Percentiles rank a stretch among this genome's conserved stretches.
Evolutionary conservation across 306 rosid genomes (phyloP).

Genomic region (Astragalus glycyphyllos): DNA sequence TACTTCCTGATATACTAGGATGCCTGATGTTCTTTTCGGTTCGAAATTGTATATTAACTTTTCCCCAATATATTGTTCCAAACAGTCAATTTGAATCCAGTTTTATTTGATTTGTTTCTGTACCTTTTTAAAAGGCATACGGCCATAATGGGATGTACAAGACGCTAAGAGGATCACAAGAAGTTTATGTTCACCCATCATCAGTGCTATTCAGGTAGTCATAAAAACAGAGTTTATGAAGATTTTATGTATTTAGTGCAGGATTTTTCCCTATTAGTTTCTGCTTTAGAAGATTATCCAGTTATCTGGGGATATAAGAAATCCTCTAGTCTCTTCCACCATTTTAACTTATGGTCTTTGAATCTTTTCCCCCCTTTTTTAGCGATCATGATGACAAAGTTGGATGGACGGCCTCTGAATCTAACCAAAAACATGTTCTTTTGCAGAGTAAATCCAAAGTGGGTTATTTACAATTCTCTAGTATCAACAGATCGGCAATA

Average conservation of each 20-base stretch:
- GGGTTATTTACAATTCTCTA: slow-evolving; percentile 78
- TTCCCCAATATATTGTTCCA: slow-evolving; percentile 7
- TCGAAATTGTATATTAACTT: slow-evolving; percentile 3
- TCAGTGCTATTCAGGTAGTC: slow-evolving; percentile 90
- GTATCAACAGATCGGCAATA: slow-evolving; percentile 90
- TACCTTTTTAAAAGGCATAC: slow-evolving; percentile 61
- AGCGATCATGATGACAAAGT: not conserved
- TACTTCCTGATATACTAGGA: slow-evolving; percentile 25
- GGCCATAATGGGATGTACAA: slow-evolving; percentile 85
- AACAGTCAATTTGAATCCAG: slow-evolving; percentile 11
- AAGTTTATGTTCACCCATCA: slow-evolving; percentile 89
- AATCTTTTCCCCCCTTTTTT: not conserved
- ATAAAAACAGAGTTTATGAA: slow-evolving; percentile 23
- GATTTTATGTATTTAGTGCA: slow-evolving; percentile 4
- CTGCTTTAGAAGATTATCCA: slow-evolving; percentile 11
- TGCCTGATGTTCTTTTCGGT: slow-evolving; percentile 29
- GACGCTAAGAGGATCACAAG: slow-evolving; percentile 87
- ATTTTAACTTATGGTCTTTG: not conserved
- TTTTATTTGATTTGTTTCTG: slow-evolving; percentile 30
- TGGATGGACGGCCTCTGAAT: slow-evolving; percentile 6
- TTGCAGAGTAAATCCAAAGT: slow-evolving; percentile 94
- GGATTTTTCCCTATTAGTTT: slow-evolving; percentile 16
- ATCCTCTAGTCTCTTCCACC: slow-evolving; percentile 12
- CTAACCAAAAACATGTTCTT: slow-evolving; percentile 12
- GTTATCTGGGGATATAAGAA: slow-evolving; percentile 11